These are phyloP conservation scores for Capsella bursapastoris DNA, from an alignment of 345 rosid genomes.

Conservation along the genomic window DNA sequence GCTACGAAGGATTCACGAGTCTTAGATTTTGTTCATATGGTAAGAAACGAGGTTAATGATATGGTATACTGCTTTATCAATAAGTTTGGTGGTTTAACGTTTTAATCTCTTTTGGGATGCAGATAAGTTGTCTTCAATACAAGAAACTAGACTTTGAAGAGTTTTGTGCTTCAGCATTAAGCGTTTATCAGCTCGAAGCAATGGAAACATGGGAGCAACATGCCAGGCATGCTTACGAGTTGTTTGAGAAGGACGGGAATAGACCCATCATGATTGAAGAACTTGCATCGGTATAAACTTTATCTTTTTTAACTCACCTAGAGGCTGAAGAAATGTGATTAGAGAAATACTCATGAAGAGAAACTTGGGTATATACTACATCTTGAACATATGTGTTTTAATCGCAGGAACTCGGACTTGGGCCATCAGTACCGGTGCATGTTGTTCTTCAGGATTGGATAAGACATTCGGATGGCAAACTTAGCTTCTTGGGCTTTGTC, in stretches of 20 bases:
- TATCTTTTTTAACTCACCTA: not conserved
- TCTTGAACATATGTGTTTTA: constrained; percentile 2
- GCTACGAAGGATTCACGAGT: constrained; percentile 87
- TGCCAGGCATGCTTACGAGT: constrained; percentile 79
- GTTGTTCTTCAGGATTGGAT: constrained; percentile 95
- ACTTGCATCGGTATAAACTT: constrained; percentile 70
- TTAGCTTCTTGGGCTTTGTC: constrained; percentile 88
- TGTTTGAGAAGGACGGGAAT: constrained; percentile 90
- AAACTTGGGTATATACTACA: not conserved
- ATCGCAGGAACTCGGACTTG: constrained; percentile 85
- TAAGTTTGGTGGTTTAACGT: constrained; percentile 2
- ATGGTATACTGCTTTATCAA: constrained; percentile 1
- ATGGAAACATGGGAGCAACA: constrained; percentile 90
- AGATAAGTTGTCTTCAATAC: constrained; percentile 80
- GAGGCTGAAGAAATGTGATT: not conserved
- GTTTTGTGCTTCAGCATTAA: constrained; percentile 87
- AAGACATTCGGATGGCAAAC: constrained; percentile 85
- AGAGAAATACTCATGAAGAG: constrained; percentile 16
- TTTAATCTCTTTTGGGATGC: constrained; percentile 28
- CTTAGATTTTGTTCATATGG: constrained; percentile 71
- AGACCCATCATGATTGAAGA: constrained; percentile 88
- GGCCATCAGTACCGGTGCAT: constrained; percentile 87
- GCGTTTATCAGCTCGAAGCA: constrained; percentile 91
- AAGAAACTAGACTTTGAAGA: constrained; percentile 90
- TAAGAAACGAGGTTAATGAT: constrained; percentile 32